These are phyloP conservation scores for Aphanomyces astaci DNA, from an alignment of 352 stramenopile species.

Conservation along the genomic window DNA sequence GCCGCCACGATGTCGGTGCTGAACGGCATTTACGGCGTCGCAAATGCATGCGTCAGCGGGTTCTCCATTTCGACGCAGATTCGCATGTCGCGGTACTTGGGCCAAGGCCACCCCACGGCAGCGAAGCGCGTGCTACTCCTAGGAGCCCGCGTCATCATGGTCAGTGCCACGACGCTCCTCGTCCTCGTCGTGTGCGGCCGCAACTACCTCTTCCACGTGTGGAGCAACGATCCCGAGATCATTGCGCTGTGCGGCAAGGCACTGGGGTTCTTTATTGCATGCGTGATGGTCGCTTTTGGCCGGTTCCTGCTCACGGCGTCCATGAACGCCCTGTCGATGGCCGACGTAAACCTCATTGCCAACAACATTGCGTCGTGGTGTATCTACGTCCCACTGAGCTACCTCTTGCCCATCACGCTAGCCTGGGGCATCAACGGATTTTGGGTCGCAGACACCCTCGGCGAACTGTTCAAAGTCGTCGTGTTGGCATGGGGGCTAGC, in stretches of 20 bases:
- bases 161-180: neutral
- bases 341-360: constrained; percentile 19
- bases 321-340: constrained; percentile 22
- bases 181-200: neutral
- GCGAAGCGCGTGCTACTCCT: constrained; percentile 18
- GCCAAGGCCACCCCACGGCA: constrained; percentile 31
- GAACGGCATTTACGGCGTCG: constrained; percentile 37
- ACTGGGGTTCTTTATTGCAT: constrained; percentile 11
- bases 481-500: constrained; percentile 10
- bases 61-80: constrained; percentile 48
- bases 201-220: constrained; percentile 14
- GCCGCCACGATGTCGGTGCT: constrained; percentile 39
- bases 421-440: constrained; percentile 19
- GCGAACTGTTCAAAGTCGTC: constrained; percentile 20
- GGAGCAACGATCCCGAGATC: constrained; percentile 17
- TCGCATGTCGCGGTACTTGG: constrained; percentile 43
- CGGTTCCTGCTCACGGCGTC: constrained; percentile 22
- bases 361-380: constrained; percentile 23
- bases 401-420: constrained; percentile 21
- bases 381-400: constrained; percentile 23
- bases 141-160: constrained; percentile 18
- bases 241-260: constrained; percentile 1
- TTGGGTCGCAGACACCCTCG: constrained; percentile 21
- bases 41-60: constrained; percentile 38
- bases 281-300: constrained; percentile 20